Evolutionary conservation across 2,329 filamentous ascomycete species (phyloP).

Genomic region (Fusarium buharicum): DNA sequence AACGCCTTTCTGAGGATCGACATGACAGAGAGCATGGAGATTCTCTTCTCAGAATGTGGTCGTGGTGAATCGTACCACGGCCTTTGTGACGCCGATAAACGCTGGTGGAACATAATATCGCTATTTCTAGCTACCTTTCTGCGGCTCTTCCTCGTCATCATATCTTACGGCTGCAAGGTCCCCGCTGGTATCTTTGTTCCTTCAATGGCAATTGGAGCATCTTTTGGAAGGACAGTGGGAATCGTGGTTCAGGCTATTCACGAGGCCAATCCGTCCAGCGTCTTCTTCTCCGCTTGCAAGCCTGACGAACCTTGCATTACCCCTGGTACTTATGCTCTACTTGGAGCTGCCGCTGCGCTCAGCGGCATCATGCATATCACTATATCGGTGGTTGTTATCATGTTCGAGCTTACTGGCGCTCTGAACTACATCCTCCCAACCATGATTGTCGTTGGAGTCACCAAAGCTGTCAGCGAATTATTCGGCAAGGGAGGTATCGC

Average conservation of each 20-base stretch:
- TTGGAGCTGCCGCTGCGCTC: constrained; percentile 89
- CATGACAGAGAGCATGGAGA: constrained; percentile 99
- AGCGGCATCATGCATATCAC: constrained; percentile 99
- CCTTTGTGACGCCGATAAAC: constrained; percentile 82
- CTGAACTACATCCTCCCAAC: constrained; percentile 96
- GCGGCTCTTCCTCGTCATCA: constrained; percentile 85
- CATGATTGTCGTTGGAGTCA: constrained; percentile 98
- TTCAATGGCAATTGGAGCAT: constrained; percentile 96
- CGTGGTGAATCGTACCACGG: constrained; percentile 88
- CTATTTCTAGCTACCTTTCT: constrained; percentile 82
- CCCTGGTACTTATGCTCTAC: constrained; percentile 94
- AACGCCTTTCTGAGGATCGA: constrained; percentile 96
- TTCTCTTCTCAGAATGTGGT: constrained; percentile 93
- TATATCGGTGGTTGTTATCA: constrained; percentile 96
- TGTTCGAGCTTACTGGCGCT: constrained; percentile 99
- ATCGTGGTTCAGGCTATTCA: constrained; percentile 92
- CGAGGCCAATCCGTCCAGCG: constrained; percentile 81
- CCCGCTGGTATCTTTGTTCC: constrained; percentile 98
- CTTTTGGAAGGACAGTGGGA: constrained; percentile 92
- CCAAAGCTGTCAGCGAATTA: constrained; percentile 89
- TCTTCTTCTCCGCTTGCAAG: constrained; percentile 88
- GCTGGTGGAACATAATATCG: constrained; percentile 81
- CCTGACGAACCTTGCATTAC: constrained; percentile 97
- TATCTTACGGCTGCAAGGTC: constrained; percentile 98
- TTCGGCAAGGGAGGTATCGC: constrained; percentile 98